A percentile compares a stretch with the other conserved stretches of the same genome.
Conservation (phyloP, 2,329 filamentous ascomycete genomes). For the Chaetomiaceae sp. region DNA sequence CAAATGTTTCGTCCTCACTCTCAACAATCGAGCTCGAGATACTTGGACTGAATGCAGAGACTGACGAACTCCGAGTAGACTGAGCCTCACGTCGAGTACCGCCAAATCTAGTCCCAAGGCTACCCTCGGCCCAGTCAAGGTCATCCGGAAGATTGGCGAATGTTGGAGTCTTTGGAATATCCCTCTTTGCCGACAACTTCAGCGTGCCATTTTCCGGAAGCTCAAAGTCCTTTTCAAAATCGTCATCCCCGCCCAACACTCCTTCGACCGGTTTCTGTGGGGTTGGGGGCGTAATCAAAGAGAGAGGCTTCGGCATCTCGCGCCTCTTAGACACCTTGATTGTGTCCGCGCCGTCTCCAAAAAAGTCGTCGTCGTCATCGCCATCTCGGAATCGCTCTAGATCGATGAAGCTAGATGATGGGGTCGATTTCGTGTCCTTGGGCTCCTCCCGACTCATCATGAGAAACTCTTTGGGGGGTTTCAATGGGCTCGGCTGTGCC, state of each 20-base stretch:
- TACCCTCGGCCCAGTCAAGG: conserved; percentile 91
- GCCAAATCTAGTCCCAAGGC: conserved; percentile 82
- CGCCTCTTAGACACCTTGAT: conserved; percentile 64
- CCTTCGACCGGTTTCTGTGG: conserved; percentile 43
- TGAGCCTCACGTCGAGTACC: conserved; percentile 77
- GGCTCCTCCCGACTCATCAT: conserved; percentile 28
- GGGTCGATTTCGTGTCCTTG: conserved; percentile 33
- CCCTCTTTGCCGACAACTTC: conserved; percentile 56
- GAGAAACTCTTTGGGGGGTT: conserved; percentile 28
- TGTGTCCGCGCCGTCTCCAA: conserved; percentile 59
- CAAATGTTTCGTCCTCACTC: conserved; percentile 89
- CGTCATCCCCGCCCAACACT: conserved; percentile 48
- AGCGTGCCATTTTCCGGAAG: conserved; percentile 64
- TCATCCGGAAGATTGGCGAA: conserved; percentile 61
- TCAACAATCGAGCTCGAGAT: conserved; percentile 90
- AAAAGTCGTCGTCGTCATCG: conserved; percentile 58
- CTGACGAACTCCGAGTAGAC: conserved; percentile 78
- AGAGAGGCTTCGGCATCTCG: conserved; percentile 45
- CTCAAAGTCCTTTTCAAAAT: conserved; percentile 70
- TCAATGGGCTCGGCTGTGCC: conserved; percentile 48
- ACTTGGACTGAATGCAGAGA: conserved; percentile 87
- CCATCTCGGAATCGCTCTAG: conserved; percentile 62
- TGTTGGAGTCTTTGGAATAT: conserved; percentile 60
- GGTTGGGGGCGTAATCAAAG: conserved; percentile 54
- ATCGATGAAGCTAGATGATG: conserved; percentile 46